Evolutionary conservation across 2,329 filamentous ascomycete species (phyloP), one percentile per base, ranked within the genome.

Genomic region (Fusarium sp.): DNA sequence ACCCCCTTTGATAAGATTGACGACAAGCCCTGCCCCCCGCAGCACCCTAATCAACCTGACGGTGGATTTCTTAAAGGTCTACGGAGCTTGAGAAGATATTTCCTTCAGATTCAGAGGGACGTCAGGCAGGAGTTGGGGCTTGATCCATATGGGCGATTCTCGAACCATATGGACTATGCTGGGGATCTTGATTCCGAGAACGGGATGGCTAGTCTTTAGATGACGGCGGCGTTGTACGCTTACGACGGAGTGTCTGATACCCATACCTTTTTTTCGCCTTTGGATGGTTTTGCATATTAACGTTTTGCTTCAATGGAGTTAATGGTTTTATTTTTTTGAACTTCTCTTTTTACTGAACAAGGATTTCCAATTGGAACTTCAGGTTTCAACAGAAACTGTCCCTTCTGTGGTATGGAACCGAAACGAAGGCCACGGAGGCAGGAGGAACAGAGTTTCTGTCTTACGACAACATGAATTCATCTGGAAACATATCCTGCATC

Each of bases 11-110:
- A 97, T 73, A 80, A 89, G 13, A 83, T 88, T 61, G 79, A 81
- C 51, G 83, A 85, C 65, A 85, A 85, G 73, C 82, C 85, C 6
- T 97, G 95, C 72, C 96, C 96, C 15, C 96, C 96, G 6, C 86
- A 88, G 61, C 88, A 96, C 75, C 92, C 93, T 0, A 82, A 90
- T 35, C 90, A 93, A 62, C 90, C 97, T 8, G 96, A 99, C 71
- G 87, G 90, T 27, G 96, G 96, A 1, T 99, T 98, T 74, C 82
- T 99, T 40, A 90, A 94, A 56, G 96, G 96, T 1, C 79, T 99
- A 60, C 85, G 90, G 51, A 93, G 90, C 4, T 81, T 99, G 70
- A 87, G 89, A 57, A 87, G 89, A 75, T 98, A 97, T 77, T 97
- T 99, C 74, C 85, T 94, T 72, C 88, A 89, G 56, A 97, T 99